Conservation (phyloP, 1,284 basidiomycete genomes). For the Leccinum solheimii region DNA sequence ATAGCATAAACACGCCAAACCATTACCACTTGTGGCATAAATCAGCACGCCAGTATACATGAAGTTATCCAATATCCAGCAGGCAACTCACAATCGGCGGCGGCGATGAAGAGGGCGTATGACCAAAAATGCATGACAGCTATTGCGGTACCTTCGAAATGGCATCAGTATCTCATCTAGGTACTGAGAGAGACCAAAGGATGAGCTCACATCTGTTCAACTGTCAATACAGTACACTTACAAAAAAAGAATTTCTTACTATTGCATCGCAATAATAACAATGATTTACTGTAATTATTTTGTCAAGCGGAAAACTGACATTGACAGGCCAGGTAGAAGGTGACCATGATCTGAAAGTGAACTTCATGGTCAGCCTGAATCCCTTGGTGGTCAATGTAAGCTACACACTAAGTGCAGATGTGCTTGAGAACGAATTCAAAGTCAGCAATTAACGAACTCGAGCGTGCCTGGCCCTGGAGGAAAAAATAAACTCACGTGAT, state of each 20-base stretch:
- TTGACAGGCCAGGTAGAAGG: constrained; percentile 4
- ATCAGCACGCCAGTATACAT: background rate
- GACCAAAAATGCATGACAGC: constrained; percentile 5
- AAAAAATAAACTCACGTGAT: constrained; percentile 1
- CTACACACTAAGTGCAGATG: constrained; percentile 2
- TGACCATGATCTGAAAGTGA: background rate
- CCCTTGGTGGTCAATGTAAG: background rate
- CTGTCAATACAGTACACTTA: background rate
- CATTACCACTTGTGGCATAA: constrained; percentile 13
- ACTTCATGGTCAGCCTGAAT: background rate
- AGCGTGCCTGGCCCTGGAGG: too few species aligned
- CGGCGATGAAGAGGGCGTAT: constrained; percentile 13
- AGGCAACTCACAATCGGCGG: constrained; percentile 11
- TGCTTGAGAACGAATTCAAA: background rate
- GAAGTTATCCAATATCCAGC: too few species aligned
- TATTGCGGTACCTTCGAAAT: constrained; percentile 6
- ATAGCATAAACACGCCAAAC: constrained; percentile 17
- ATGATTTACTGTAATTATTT: background rate
- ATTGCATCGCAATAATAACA: background rate
- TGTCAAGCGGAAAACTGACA: background rate
- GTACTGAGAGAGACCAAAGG: background rate
- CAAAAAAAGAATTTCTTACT: constrained; percentile 1
- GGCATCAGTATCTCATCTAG: background rate
- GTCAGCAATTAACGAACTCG: background rate
- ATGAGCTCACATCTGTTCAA: constrained; percentile 5